These are phyloP conservation scores for Rhytidhysteron rufulum DNA, from an alignment of 2,329 filamentous ascomycete species.

Conservation along the genomic window DNA sequence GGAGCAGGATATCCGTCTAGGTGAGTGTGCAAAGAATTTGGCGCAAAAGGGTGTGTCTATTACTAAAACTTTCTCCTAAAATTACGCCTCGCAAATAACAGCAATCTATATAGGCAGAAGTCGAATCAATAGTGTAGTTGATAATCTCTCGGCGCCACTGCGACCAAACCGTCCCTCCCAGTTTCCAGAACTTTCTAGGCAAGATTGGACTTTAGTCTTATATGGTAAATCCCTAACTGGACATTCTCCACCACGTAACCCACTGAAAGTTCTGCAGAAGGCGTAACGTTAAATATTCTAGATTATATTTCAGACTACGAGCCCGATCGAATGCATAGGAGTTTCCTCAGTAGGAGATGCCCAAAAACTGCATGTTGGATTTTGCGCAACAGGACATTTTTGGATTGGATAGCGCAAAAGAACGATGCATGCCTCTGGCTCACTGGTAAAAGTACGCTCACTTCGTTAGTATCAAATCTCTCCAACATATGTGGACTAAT, in stretches of 20 bases:
- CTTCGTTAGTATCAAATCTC: neutral
- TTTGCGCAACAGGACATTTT: neutral
- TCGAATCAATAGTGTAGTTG: too few species aligned
- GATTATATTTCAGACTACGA: neutral
- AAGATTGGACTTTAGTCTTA: neutral
- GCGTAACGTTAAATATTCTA: neutral
- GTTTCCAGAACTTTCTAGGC: neutral
- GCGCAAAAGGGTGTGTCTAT: neutral
- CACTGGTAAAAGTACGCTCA: neutral
- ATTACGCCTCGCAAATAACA: neutral
- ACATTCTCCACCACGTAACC: neutral
- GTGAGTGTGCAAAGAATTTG: neutral
- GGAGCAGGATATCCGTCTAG: neutral
- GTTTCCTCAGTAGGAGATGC: neutral
- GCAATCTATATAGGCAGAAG: too few species aligned
- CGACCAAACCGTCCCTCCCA: neutral
- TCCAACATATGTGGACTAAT: too few species aligned
- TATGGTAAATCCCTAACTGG: neutral
- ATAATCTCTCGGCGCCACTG: too few species aligned
- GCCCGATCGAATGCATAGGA: neutral
- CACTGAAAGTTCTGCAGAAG: neutral
- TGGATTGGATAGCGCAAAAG: neutral
- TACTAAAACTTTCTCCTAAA: neutral
- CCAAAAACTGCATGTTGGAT: neutral
- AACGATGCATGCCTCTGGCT: neutral